Conservation (phyloP, 2,329 filamentous ascomycete species). For the Calonectria montana region DNA sequence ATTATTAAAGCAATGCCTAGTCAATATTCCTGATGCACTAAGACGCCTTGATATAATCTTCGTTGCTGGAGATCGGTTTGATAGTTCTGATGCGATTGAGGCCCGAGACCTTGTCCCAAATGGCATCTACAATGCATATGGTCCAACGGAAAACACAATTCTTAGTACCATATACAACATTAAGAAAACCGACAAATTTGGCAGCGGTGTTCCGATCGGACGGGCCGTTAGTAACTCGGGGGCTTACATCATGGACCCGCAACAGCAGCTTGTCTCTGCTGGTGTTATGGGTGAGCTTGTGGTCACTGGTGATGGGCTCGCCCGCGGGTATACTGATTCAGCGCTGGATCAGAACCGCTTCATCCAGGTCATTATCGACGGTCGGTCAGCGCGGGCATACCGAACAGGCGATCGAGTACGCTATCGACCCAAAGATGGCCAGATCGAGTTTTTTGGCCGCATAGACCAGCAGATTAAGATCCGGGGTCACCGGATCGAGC, state of each 20-base stretch:
- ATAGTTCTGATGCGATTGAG: neutral
- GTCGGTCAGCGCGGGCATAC: neutral
- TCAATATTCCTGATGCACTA: too few species aligned
- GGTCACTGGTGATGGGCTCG: neutral
- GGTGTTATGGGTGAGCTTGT: neutral
- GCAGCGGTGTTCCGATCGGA: neutral
- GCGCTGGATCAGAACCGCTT: neutral
- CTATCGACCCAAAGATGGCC: neutral
- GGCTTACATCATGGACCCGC: neutral
- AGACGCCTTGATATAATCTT: neutral
- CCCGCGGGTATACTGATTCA: neutral
- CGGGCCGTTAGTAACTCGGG: neutral
- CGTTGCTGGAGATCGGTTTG: neutral
- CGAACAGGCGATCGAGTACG: neutral
- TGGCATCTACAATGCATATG: neutral
- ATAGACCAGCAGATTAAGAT: conserved; percentile 46
- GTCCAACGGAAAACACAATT: neutral
- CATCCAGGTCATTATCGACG: neutral
- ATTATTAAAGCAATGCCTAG: too few species aligned
- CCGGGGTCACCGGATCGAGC: conserved; percentile 41
- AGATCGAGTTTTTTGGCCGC: neutral
- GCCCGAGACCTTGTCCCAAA: neutral
- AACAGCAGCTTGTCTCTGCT: neutral
- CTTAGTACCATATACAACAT: neutral
- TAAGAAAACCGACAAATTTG: neutral